phyloP scores from a whole-genome alignment of 2,329 filamentous ascomycete species.

The Thelonectria discophora region DNA sequence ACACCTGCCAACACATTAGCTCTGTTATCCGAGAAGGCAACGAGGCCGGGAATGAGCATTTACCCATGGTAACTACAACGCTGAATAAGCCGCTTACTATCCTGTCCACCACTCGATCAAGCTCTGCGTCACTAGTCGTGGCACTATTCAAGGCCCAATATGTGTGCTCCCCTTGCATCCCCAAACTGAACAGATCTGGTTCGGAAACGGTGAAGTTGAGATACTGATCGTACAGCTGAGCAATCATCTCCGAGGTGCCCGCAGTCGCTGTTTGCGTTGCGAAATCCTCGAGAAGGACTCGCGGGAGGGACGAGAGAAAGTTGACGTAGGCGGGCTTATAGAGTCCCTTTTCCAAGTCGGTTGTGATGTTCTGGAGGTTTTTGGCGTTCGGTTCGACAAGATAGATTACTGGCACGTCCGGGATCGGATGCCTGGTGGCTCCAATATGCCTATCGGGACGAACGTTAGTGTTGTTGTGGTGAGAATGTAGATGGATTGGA shows the following conservation, averaged over 20 bases:
- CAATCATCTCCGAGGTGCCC: constrained; percentile 87
- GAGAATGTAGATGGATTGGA: constrained; percentile 10
- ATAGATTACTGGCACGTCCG: constrained; percentile 95
- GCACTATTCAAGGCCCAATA: constrained; percentile 98
- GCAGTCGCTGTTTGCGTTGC: constrained; percentile 85
- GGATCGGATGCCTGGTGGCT: constrained; percentile 85
- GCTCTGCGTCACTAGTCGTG: constrained; percentile 86
- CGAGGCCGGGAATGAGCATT: constrained; percentile 30
- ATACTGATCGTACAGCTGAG: constrained; percentile 95
- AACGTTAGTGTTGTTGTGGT: constrained; percentile 36
- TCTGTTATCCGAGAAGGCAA: neutral
- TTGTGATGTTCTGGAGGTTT: constrained; percentile 85
- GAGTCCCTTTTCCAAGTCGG: constrained; percentile 84
- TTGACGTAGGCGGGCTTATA: constrained; percentile 97
- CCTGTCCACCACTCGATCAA: constrained; percentile 86
- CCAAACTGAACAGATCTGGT: constrained; percentile 92
- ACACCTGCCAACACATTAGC: constrained; percentile 63
- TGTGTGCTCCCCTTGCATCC: constrained; percentile 87
- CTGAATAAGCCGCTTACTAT: constrained; percentile 98
- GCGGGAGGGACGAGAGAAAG: constrained; percentile 91
- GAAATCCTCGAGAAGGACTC: constrained; percentile 93
- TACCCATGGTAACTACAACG: constrained; percentile 97
- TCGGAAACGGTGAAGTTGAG: constrained; percentile 97
- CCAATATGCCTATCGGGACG: constrained; percentile 74
- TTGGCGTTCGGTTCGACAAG: constrained; percentile 86